Base-by-base conservation (phyloP, 805 yeast species). In the Candida patagonica region DNA sequence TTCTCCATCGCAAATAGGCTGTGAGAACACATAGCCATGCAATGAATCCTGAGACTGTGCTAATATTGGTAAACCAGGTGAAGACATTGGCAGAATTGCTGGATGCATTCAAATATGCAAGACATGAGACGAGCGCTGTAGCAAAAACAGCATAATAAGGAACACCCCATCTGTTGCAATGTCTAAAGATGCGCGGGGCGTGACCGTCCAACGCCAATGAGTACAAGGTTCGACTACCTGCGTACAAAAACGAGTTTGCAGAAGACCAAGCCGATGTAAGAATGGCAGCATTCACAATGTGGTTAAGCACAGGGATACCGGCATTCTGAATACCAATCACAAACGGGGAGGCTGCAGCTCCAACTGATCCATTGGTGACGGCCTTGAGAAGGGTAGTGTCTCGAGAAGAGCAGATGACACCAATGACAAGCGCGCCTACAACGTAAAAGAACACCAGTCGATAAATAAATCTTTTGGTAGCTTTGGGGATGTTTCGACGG, bases 381-480 rank as follows among this genome's bases (percentile, higher is more conserved):
- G 73, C 73, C 35, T 49, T 50, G 49, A 72, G 60, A 43, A 79
- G 63, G 37, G 65, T 37, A 13, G 44, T 40, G 37, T 84, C 94
- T 1, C 86, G 87, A 43, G 82, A 65, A 54, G 82, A 81, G 26
- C 82, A 66, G 55, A 80, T 81, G 31, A 84, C 62, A 1, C 92
- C 81, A 27, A 83, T 82, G 10, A 80, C 65, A 52, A 84, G 76
- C 21, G 80, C 70, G 1, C 87, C 74, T 15, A 83, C 50, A 36
- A 82, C 60, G 58, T 83, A 84, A 48, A 83, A 72, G 4, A 80
- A 58, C 12, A 80, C 51, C 37, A 84, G 73, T 49, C 88, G 67
- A 70, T 82, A 80, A 54, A 81, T 80, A 4, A 82, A 84, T 50
- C 82, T 67, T 46, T 69, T 75, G 4, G 88, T 81, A 1, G 92